phyloP scores from a whole-genome alignment of 2,329 filamentous ascomycete species.

The Fusarium neocosmosporiellum region DNA sequence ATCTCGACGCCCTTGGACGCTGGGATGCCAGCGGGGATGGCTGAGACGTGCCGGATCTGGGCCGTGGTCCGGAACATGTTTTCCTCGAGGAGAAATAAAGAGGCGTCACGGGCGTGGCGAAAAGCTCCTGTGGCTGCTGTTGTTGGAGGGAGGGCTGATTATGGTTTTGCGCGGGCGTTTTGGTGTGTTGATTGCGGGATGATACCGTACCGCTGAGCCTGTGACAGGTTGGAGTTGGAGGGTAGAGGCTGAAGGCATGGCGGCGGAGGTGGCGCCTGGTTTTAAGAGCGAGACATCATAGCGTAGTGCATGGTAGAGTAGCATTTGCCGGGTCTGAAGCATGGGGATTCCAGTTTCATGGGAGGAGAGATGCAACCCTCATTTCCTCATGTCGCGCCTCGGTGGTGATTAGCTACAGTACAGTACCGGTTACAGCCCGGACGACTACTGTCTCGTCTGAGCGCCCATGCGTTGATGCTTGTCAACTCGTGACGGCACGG shows the following conservation, averaged over 20 bases:
- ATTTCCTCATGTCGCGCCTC: not conserved
- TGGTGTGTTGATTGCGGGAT: not conserved
- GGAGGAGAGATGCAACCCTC: not conserved
- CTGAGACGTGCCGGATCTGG: slow-evolving; percentile 55
- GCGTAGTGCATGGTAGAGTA: not conserved
- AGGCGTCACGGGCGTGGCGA: not conserved
- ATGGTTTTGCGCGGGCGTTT: not conserved
- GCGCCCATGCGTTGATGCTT: not conserved
- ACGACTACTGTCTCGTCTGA: not conserved
- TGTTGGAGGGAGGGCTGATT: not conserved
- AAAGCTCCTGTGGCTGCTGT: not conserved
- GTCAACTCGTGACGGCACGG: not conserved
- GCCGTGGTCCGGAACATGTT: slow-evolving; percentile 58
- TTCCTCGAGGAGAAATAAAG: slow-evolving; percentile 10
- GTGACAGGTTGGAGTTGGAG: not conserved
- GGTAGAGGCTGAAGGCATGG: not conserved
- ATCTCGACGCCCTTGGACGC: slow-evolving; percentile 53
- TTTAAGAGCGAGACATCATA: slow-evolving; percentile 2
- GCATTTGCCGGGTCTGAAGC: not conserved
- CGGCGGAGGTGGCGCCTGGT: slow-evolving; percentile 5
- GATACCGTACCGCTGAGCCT: not conserved
- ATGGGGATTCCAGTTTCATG: not conserved
- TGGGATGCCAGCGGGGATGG: slow-evolving; percentile 54
- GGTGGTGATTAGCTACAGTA: not conserved
- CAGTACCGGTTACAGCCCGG: not conserved